phyloP scores from a whole-genome alignment of 225 moss, liverwort and hornwort species.

The Physcomitrellopsis africana region DNA sequence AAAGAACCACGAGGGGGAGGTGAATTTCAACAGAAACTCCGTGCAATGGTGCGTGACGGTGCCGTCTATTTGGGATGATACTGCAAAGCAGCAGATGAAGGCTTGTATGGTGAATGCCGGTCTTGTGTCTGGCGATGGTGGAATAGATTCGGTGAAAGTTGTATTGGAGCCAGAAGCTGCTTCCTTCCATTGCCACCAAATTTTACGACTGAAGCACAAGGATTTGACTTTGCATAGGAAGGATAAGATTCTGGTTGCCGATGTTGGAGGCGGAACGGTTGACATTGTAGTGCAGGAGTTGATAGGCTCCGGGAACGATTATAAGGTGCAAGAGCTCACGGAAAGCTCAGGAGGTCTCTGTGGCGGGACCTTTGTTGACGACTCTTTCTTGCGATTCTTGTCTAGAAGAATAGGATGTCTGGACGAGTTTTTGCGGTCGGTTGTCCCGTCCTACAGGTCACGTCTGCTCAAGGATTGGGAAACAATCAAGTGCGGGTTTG shows the following conservation, averaged over 20 bases:
- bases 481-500: constrained; percentile 46
- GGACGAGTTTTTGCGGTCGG: constrained; percentile 24
- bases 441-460: constrained; percentile 21
- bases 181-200: constrained; percentile 49
- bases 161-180: constrained; percentile 74
- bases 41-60: constrained; percentile 65
- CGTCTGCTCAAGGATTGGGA: constrained; percentile 42
- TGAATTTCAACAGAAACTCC: constrained; percentile 8
- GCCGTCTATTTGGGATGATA: constrained; percentile 53
- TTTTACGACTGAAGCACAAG: constrained; percentile 27
- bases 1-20: constrained; percentile 16
- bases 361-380: constrained; percentile 55
- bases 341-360: constrained; percentile 46
- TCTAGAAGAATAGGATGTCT: constrained; percentile 41
- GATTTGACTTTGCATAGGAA: constrained; percentile 13
- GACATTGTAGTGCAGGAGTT: constrained; percentile 60
- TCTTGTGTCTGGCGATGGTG: constrained; percentile 41
- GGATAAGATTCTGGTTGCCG: constrained; percentile 52
- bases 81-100: constrained; percentile 47
- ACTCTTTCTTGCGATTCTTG: constrained; percentile 42
- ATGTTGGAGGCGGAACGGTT: constrained; percentile 58
- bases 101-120: constrained; percentile 50
- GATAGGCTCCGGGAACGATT: constrained; percentile 24
- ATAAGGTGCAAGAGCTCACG: constrained; percentile 48
- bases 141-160: constrained; percentile 34